Conservation (phyloP, 306 rosid genomes). For the Dryas alaskensis region DNA sequence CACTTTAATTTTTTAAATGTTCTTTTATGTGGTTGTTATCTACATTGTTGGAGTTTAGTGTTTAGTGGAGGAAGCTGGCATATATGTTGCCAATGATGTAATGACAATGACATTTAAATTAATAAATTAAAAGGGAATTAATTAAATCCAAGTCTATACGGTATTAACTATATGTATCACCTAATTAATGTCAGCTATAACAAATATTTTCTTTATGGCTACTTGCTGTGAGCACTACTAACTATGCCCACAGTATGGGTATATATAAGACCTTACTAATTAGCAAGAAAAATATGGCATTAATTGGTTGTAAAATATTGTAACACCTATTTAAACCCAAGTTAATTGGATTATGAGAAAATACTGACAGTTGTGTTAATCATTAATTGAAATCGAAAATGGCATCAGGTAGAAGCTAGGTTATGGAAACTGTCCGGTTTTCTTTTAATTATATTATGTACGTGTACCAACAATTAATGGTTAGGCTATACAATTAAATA, state of each 20-base stretch:
- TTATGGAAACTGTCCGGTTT: no score
- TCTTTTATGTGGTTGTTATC: slow-evolving; percentile 3
- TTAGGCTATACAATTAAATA: no score
- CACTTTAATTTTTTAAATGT: background rate
- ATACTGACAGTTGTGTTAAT: no score
- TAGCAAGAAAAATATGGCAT: background rate
- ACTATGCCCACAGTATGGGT: background rate
- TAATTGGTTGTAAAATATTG: no score
- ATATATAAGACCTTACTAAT: background rate
- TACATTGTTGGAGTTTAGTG: slow-evolving; percentile 8
- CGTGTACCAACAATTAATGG: no score
- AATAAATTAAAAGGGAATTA: background rate
- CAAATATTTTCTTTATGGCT: background rate
- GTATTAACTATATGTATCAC: background rate
- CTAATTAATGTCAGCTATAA: background rate
- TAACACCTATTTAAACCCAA: no score
- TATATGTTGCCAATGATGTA: background rate
- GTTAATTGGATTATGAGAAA: no score
- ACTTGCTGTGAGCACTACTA: background rate
- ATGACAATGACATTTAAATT: background rate
- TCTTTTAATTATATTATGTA: no score
- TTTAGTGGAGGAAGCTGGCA: slow-evolving; percentile 6
- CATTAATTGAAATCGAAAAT: no score
- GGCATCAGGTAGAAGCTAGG: no score
- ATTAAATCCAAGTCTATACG: background rate